Evolutionary conservation across 1,284 basidiomycete species (phyloP).

Genomic region (Melampsora abietis-canadensis): DNA sequence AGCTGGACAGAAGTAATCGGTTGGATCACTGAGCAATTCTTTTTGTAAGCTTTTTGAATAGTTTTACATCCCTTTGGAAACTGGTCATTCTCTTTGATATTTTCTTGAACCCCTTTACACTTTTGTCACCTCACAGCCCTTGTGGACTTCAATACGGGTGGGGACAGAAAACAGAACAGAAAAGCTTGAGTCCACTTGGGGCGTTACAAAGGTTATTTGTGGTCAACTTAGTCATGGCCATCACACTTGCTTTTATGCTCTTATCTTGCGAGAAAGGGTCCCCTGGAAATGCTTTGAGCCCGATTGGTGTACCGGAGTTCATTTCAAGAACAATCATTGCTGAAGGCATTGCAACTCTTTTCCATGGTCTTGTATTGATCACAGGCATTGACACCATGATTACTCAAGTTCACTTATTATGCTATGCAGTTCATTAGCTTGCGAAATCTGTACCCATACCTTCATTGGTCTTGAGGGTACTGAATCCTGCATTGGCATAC

Average conservation of each 20-base stretch:
- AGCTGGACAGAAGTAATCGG: conserved; percentile 20
- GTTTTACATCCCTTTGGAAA: too few relatives aligned
- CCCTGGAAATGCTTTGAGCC: not conserved
- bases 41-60: not conserved
- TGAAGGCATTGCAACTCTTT: conserved; percentile 9
- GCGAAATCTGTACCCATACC: not conserved
- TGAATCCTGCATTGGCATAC: conserved; percentile 6
- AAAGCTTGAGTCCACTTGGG: not conserved
- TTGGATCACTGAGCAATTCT: conserved; percentile 9
- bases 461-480: conserved; percentile 5
- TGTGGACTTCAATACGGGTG: conserved; percentile 29
- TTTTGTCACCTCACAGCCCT: conserved; percentile 2
- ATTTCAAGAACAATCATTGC: not conserved
- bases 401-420: not conserved
- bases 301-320: conserved; percentile 19
- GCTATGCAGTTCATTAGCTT: conserved; percentile 4
- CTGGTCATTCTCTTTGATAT: too few relatives aligned
- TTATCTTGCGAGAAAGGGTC: conserved; percentile 24
- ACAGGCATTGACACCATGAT: conserved; percentile 17
- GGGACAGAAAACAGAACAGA: conserved; percentile 16
- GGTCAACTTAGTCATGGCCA: not conserved
- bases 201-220: not conserved
- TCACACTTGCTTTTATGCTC: not conserved
- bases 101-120: not conserved
- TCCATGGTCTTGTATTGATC: conserved; percentile 10